Base-by-base conservation (phyloP, 495 filamentous ascomycete species). In the Penicillium crystallinum region DNA sequence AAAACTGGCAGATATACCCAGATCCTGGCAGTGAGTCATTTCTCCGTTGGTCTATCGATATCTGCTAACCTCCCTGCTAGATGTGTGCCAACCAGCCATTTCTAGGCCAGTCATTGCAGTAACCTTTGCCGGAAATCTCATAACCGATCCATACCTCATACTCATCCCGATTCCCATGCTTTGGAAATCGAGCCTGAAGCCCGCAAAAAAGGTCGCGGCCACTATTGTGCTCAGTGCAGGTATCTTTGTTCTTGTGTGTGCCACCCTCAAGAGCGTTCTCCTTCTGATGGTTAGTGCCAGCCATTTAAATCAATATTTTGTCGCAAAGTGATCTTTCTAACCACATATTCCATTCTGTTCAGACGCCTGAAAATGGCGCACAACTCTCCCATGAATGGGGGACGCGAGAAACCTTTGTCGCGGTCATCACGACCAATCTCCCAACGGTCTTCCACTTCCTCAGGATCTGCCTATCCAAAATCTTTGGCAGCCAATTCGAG, bases 1-100 rank as follows among this genome's bases (percentile, higher is more conserved):
- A 68, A 46, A 70, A 79, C 50, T 82, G 79, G 78, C 79, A 82
- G 55, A 79, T 82, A 29, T 69, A 77, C 40, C 79, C 79, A 0
- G 59, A 81, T 19, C 79, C 78, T 12, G 78, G 78, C 33, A 73
- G 77, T 77, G 52, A 59, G 73, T 8, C 18, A 31, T n/a, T 31
- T 25, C 18, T n/a, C 46, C n/a, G n/a, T 21, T 19, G 12, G 22
- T 46, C n/a, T 39, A 47, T 6, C 37, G 36, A 45, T 31, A 29
- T 25, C 2, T 46, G 0, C 22, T 12, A n/a, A 40, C 27, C 8
- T 39, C 27, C 15, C 22, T 30, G 56, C 17, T 33, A 81, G 77
- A 75, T 41, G 35, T 58, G 10, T 82, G 79, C 56, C 72, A 79
- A 46, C 74, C 75, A 10, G 76, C 75, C 14, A 70, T 78, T 8